Evolutionary conservation across 2,329 filamentous ascomycete species (phyloP), one percentile per base, ranked within the genome.

Genomic region (Microsporum canis): DNA sequence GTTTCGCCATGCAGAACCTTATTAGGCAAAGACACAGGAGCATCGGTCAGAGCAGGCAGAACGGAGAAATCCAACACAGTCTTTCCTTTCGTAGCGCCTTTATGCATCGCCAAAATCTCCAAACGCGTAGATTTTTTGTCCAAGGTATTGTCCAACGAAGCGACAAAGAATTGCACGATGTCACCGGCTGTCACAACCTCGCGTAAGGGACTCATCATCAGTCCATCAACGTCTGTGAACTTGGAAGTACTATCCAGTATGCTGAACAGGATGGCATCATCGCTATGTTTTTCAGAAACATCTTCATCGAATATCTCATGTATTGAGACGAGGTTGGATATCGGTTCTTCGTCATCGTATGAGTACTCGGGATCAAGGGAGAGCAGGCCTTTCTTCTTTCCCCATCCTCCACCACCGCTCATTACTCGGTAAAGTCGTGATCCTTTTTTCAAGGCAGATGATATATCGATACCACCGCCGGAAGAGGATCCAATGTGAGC

Each of bases 331-430:
- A 70, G 59, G 5, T 64, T 57, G n/a, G 45, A 59, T 8, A 61
- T 62, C 34, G 57, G 27, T 58, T 65, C 62, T 38, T 62, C 53
- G 34, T 63, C 56, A 17, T 63, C 59, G 33, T 57, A 59, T 29
- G 66, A 68, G 43, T 69, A 68, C 61, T 76, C 75, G 7, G 74
- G 74, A 61, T 77, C 75, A 3, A 77, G 62, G 0, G 75, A 76
- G 23, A 77, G 68, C 7, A 77, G 69, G 2, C 75, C 75, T 59
- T 75, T 73, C 63, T 76, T 77, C 65, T 77, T 76, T n/a, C 75
- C 75, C 75, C 75, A 77, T 62, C 75, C 75, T 45, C 75, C 75
- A 39, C 75, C 75, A 14, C 75, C 75, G 38, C 75, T 76, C 68
- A 76, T 71, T 31, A 77, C 73, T 55, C 72, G 73, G 62, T 76